A percentile compares a stretch with the other conserved stretches of the same genome.
Evolutionary conservation across 148 eudicot species (phyloP).

Genomic region (Hydrangea macrophylla): DNA sequence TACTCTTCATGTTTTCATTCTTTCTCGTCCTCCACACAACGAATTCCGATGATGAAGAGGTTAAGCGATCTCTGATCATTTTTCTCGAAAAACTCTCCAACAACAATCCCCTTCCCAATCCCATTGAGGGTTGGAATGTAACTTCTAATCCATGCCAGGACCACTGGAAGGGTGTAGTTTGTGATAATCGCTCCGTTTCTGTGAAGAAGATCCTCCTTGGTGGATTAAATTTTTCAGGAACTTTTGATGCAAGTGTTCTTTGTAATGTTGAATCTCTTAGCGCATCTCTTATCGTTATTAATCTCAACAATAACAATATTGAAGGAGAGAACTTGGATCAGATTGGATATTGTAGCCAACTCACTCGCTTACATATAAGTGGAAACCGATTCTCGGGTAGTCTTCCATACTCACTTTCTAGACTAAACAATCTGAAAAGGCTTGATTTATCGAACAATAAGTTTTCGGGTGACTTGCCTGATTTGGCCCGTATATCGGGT

Average conservation of each 20-base stretch:
- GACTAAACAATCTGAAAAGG: constrained; percentile 21
- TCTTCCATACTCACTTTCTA: constrained; percentile 24
- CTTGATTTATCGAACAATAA: constrained; percentile 31
- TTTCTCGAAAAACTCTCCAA: constrained; percentile 22
- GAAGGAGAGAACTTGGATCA: constrained; percentile 23
- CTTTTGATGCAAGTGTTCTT: constrained; percentile 23
- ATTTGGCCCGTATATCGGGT: constrained; percentile 27
- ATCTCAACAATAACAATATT: constrained; percentile 21
- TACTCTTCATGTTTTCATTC: constrained; percentile 16
- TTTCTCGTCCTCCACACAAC: constrained; percentile 15
- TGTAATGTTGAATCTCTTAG: constrained; percentile 27
- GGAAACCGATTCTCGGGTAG: constrained; percentile 31
- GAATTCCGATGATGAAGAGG: constrained; percentile 18
- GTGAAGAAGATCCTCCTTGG: constrained; percentile 22
- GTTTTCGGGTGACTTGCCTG: constrained; percentile 32
- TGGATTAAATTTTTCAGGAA: constrained; percentile 21
- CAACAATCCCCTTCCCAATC: constrained; percentile 10
- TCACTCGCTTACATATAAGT: constrained; percentile 23
- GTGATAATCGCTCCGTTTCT: constrained; percentile 4
- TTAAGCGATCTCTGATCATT: constrained; percentile 14
- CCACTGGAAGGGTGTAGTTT: constrained; percentile 29
- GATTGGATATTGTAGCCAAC: constrained; percentile 28
- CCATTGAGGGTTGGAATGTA: constrained; percentile 29
- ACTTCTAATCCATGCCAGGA: constrained; percentile 37
- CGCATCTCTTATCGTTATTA: constrained; percentile 19